Conservation (phyloP, 768 basidiomycete genomes). For the Hirschioporus abietinus region DNA sequence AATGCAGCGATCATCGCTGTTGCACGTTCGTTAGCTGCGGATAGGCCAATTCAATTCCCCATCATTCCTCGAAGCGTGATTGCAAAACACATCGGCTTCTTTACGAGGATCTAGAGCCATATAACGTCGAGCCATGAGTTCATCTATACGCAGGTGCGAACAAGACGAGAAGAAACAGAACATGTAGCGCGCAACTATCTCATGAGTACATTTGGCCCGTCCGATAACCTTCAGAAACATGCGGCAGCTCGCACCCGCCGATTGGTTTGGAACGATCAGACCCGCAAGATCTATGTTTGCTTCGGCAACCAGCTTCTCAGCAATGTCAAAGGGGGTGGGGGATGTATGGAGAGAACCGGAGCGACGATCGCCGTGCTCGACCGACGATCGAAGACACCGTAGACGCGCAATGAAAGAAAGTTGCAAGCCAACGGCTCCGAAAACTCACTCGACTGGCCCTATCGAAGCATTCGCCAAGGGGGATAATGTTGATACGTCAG, state of each 20-base stretch:
- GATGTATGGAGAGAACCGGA: background rate
- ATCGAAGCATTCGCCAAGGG: background rate
- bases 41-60: background rate
- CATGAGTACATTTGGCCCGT: too few relatives aligned
- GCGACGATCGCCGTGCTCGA: background rate
- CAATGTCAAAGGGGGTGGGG: too few relatives aligned
- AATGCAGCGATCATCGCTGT: background rate
- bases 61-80: background rate
- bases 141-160: background rate
- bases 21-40: conserved; percentile 1
- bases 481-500: background rate
- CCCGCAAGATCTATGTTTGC: too few relatives aligned
- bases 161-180: background rate
- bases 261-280: too few relatives aligned
- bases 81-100: background rate
- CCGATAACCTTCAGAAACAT: too few relatives aligned
- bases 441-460: background rate
- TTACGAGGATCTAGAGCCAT: background rate
- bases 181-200: background rate
- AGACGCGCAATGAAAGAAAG: background rate
- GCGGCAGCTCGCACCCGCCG: too few relatives aligned
- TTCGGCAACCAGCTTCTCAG: too few relatives aligned
- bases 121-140: background rate
- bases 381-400: background rate
- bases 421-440: background rate